Percentiles rank a stretch among this genome's conserved stretches.
Conservation (phyloP, 306 rosid species). For the Hippophae rhamnoides region DNA sequence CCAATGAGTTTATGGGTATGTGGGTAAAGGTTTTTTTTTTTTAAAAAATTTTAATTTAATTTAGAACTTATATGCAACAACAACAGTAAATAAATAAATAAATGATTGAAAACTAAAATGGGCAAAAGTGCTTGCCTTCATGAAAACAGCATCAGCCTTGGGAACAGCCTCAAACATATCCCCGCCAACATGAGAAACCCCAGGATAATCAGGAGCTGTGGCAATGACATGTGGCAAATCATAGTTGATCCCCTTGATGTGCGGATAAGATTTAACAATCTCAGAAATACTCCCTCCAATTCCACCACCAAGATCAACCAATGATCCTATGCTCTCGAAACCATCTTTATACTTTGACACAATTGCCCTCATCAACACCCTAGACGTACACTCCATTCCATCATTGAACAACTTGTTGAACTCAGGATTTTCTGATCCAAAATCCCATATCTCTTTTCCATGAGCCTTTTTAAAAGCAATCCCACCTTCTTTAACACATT, state of each 20-base stretch:
- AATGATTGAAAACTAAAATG: too few species aligned
- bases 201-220: constrained; percentile 11
- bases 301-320: constrained; percentile 40
- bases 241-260: constrained; percentile 28
- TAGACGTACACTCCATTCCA: constrained; percentile 28
- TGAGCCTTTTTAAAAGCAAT: constrained; percentile 22
- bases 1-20: too few species aligned
- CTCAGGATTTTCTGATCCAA: constrained; percentile 12
- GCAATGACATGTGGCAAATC: constrained; percentile 34
- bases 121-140: constrained; percentile 17
- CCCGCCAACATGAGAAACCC: constrained; percentile 33
- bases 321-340: constrained; percentile 10
- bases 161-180: constrained; percentile 34
- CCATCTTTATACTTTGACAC: constrained; percentile 15
- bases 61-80: too few species aligned
- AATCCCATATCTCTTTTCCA: constrained; percentile 27
- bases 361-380: constrained; percentile 5
- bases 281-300: constrained; percentile 14
- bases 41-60: too few species aligned
- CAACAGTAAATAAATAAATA: too few species aligned
- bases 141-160: constrained; percentile 28
- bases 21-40: too few species aligned
- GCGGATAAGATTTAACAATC: constrained; percentile 24
- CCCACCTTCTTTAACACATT: constrained; percentile 18
- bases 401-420: constrained; percentile 26